Percentiles rank a stretch among this genome's conserved stretches.
Evolutionary conservation across 805 yeast species (phyloP).

Genomic region (Saccharomycopsis olivae): DNA sequence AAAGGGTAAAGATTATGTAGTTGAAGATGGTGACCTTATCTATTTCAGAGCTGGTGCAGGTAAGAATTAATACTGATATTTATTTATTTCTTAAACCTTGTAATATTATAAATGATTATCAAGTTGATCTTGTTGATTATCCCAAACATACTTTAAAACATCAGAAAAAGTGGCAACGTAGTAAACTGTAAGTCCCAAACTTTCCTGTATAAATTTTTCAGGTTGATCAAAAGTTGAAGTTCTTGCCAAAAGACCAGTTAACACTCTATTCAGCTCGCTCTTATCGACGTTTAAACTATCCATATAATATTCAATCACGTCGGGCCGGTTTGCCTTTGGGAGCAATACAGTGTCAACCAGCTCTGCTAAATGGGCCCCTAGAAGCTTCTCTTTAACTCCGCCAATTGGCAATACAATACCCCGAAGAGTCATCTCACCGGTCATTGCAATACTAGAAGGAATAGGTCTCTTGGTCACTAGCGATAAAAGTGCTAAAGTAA

Average conservation of each 20-base stretch:
- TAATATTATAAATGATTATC: too few species aligned
- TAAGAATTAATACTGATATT: conserved; percentile 34
- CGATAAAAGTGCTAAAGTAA: conserved; percentile 71
- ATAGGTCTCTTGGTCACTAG: conserved; percentile 51
- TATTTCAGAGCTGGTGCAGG: conserved; percentile 94
- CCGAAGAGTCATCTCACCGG: conserved; percentile 74
- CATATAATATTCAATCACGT: conserved; percentile 51
- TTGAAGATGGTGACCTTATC: conserved; percentile 90
- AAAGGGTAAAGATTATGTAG: conserved; percentile 92
- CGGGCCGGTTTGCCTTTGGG: conserved; percentile 62
- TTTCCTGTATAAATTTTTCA: conserved; percentile 38
- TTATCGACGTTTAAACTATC: conserved; percentile 17
- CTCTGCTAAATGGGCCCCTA: conserved; percentile 70
- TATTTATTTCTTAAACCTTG: too few species aligned
- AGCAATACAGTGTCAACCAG: conserved; percentile 45
- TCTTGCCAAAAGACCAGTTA: conserved; percentile 7
- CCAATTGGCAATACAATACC: conserved; percentile 78
- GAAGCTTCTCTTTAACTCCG: conserved; percentile 65
- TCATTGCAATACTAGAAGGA: conserved; percentile 55
- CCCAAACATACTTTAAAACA: conserved; percentile 66
- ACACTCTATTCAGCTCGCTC: conserved; percentile 19
- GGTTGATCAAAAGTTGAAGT: conserved; percentile 29
- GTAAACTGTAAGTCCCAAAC: conserved; percentile 45
- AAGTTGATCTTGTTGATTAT: too few species aligned
- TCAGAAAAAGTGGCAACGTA: conserved; percentile 76